Base-by-base conservation (phyloP, 768 basidiomycete genomes). In the Serendipita indica region DNA sequence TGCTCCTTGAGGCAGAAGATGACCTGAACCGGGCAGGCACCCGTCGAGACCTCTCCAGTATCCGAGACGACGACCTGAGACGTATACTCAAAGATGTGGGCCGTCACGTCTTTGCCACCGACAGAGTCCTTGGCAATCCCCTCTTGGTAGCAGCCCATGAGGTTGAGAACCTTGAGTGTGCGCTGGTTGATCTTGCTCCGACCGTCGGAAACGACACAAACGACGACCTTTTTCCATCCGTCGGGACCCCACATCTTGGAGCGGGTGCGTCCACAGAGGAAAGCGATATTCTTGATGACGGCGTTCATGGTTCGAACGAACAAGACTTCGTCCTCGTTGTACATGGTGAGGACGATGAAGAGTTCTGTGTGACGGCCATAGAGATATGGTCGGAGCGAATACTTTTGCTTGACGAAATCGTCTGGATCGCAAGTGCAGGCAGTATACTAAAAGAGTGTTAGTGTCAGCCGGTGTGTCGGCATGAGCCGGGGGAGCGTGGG, bases 301-400 rank as follows among this genome's bases (percentile, higher is more conserved):
- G 86, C 80, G 64, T 89, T 89, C 85, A 91, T 89, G 10, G 88
- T 91, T 66, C 76, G 79, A 66, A 74, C 74, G 68, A 89, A 89
- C 27, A 88, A 73, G 6, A 82, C 73, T 66, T 89, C 86, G 66
- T 89, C 88, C 72, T 96, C 91, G 68, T 93, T 93, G 69, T 89
- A 89, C 89, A 94, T 93, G 41, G 91, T 94, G 82, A 94, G 88
- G 39, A 93, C 90, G 64, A 96, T 89, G 72, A 94, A 92, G 13
- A 96, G 76, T 70, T 94, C 92, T 6, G 91, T 94, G 57, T 83
- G 77, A 58, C 91, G 83, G 59, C 81, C 80, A 64, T 80, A 79
- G 0, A 91, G 76, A 69, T 83, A 91, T 3, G 81, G 89, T 22
- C 89, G 75, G 22, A 92, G 77, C 3, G 86, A 81, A 69, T 88